Conservation (phyloP, 257 asterid genomes). For the Coffea eugenioides region DNA sequence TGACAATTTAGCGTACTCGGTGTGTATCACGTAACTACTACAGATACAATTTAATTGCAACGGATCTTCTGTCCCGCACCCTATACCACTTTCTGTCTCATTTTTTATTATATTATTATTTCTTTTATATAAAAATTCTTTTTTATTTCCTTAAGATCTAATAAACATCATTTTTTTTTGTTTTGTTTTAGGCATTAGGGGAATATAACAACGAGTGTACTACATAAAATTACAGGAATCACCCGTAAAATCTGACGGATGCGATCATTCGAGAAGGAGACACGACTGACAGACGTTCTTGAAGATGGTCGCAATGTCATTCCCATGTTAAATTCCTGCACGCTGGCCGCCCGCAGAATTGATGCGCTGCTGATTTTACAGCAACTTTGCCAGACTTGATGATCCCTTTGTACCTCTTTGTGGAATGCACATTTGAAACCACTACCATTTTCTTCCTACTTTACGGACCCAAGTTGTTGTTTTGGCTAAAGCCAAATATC, state of each 20-base stretch:
- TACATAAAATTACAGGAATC: not conserved
- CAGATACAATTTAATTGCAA: too few relatives aligned
- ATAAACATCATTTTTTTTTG: too few relatives aligned
- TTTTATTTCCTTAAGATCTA: too few relatives aligned
- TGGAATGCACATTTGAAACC: slow-evolving; percentile 21
- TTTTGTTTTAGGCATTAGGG: too few relatives aligned
- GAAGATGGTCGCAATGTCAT: not conserved
- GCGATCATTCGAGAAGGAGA: not conserved
- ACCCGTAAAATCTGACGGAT: not conserved
- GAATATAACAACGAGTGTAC: not conserved
- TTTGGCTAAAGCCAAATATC: not conserved
- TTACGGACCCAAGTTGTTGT: not conserved
- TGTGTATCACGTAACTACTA: too few relatives aligned
- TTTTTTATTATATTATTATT: too few relatives aligned
- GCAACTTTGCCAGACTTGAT: slow-evolving; percentile 8
- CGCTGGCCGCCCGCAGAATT: slow-evolving; percentile 20
- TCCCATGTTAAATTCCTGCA: not conserved
- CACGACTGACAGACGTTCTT: not conserved
- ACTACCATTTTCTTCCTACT: slow-evolving; percentile 12
- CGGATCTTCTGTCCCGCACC: too few relatives aligned
- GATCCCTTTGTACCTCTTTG: not conserved
- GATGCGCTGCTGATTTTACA: slow-evolving; percentile 4
- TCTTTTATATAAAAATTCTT: too few relatives aligned
- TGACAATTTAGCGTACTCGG: too few relatives aligned
- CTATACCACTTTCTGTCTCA: too few relatives aligned